These are phyloP conservation scores for Candida corydali DNA, from an alignment of 805 yeast genomes.

Conservation along the genomic window DNA sequence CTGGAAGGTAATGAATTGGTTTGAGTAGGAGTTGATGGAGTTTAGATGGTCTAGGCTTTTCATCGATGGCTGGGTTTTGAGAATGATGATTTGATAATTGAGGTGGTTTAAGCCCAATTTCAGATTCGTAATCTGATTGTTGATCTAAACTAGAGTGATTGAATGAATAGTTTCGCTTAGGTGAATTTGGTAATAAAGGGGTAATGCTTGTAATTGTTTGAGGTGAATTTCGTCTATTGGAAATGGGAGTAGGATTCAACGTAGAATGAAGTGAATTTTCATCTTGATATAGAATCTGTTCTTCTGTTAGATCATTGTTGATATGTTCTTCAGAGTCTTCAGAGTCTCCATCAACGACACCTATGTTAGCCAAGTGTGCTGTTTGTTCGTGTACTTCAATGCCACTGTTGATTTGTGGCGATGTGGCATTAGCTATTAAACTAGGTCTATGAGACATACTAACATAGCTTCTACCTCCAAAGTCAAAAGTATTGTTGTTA, in stretches of 20 bases:
- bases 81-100: background rate
- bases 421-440: conserved; percentile 13
- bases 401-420: conserved; percentile 48
- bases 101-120: conserved; percentile 2
- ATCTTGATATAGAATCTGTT: background rate
- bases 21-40: conserved; percentile 16
- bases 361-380: conserved; percentile 53
- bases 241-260: conserved; percentile 9
- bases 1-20: conserved; percentile 58
- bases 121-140: conserved; percentile 4
- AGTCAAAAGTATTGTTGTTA: conserved; percentile 29
- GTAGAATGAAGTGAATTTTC: conserved; percentile 6
- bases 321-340: conserved; percentile 9
- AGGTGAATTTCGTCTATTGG: conserved; percentile 2
- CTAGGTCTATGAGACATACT: conserved; percentile 25
- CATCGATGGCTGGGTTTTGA: background rate
- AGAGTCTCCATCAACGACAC: conserved; percentile 38
- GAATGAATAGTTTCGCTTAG: conserved; percentile 3
- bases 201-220: conserved; percentile 6
- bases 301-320: background rate
- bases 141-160: conserved; percentile 1
- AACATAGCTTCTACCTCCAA: conserved; percentile 41
- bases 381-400: conserved; percentile 53
- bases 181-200: conserved; percentile 5
- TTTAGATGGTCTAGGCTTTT: conserved; percentile 13